Evolutionary conservation across 305 asterid genomes (phyloP), one percentile per base, ranked within the genome.

Genomic region (Ajuga reptans): DNA sequence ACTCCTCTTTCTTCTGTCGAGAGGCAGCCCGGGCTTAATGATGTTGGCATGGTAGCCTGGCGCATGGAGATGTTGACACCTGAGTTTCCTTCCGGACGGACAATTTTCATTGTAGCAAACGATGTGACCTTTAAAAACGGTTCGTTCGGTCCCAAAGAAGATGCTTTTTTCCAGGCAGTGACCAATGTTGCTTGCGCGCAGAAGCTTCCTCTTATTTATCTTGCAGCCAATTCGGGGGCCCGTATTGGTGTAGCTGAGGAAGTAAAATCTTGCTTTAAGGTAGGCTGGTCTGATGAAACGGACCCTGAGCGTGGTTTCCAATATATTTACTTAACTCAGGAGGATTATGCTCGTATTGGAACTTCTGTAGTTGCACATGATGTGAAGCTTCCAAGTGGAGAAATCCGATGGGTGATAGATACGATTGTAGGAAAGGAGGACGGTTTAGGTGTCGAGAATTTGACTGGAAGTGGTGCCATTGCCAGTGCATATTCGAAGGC

Each of bases 41-140:
- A 91, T 29, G 86, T 94, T 65, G 99, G 99, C 59, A 86, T 94
- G 97, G 96, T 94, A 59, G 97, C 99, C 18, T 94, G 99, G 97
- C 80, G 76, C 27, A 79, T 94, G 91, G 91, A 89, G 77, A 91
- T 94, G 89, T 86, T 76, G 46, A 94, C 99, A 17, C 97, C 99
- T 0, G 99, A 94, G 79, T 94, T 91, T 72, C 96, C 99, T 75
- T 78, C 84, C 17, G 99, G 97, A 72, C 76, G 99, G 77, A 84
- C 90, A 33, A 82, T 94, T 72, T 76, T 94, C 49, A 77, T 94
- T 10, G 90, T 94, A 49, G 78, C 99, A 41, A 94, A 94, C 59
- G 99, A 94, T 31, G 99, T 91, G 12, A 91, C 97, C 68, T 91
- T 87, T 84, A 89, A 72, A 80, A 91, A 94, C 21, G 99, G 97